Evolutionary conservation across 2,329 filamentous ascomycete species (phyloP), one percentile per base, ranked within the genome.

Genomic region (Rosellinia necatrix): DNA sequence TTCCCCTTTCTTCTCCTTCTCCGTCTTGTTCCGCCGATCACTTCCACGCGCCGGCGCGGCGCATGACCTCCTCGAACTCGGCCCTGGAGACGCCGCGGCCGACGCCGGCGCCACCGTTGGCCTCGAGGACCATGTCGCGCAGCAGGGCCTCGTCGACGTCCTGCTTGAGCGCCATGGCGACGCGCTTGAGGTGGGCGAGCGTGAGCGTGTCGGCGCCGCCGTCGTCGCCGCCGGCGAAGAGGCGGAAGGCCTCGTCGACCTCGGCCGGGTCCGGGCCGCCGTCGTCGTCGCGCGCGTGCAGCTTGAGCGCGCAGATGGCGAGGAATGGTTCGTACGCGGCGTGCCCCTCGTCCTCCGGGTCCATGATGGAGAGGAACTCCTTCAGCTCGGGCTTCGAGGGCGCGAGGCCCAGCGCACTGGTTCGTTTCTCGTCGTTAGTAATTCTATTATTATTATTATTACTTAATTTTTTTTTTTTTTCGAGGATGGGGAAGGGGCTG

Each of bases 111-210:
- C 90, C 91, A 2, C 90, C 90, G 72, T 96, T 97, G 44, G 93
- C 94, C 78, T 97, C 93, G 44, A 92, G 77, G 55, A 99, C 88
- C 94, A 99, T 99, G 76, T 97, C 92, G 75, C 84, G 85, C 69
- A 99, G 76, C 69, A 96, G 75, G 44, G 91, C 87, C 67, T 97
- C 94, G 56, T 85, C 84, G 21, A 96, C 87, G 59, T 87, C 91
- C 74, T 96, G 91, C 74, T 91, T 90, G 66, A 99, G 75, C 66
- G 91, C 84, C 64, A 84, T 85, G 37, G 92, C 92, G 50, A 97
- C 87, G 67, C 88, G 81, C 69, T 85, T 84, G 70, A 99, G 75
- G 74, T 96, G 89, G 13, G 81, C 82, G 24, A 97, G 68, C 2
- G 89, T 94, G 63, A 99, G 96, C n/a, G 83, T 84, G 4, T 40